phyloP scores from a whole-genome alignment of 106 monocot species.

The Hemerocallis citrina region DNA sequence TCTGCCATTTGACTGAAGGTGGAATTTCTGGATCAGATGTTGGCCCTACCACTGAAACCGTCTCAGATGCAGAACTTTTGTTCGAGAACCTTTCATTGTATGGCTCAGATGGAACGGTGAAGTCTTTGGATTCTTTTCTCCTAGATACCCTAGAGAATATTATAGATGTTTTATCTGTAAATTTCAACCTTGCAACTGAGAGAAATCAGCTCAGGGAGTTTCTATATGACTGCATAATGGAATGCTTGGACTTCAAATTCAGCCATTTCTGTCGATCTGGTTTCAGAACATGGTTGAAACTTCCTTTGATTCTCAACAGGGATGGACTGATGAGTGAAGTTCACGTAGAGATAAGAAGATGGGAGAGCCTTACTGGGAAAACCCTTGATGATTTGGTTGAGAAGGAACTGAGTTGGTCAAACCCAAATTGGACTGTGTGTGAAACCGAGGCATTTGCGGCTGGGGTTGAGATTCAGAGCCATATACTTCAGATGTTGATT shows the following conservation, averaged over 20 bases:
- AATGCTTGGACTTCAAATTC: slow-evolving; percentile 50
- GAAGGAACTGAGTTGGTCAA: slow-evolving; percentile 31
- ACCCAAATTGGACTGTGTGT: slow-evolving; percentile 31
- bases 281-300: slow-evolving; percentile 35
- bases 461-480: slow-evolving; percentile 40
- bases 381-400: slow-evolving; percentile 36
- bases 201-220: slow-evolving; percentile 15
- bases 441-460: slow-evolving; percentile 43
- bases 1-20: slow-evolving; percentile 4
- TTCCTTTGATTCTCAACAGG: slow-evolving; percentile 15
- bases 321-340: slow-evolving; percentile 33
- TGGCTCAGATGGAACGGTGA: slow-evolving; percentile 3
- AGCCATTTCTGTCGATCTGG: slow-evolving; percentile 32
- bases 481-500: slow-evolving; percentile 49
- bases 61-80: slow-evolving; percentile 39
- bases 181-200: slow-evolving; percentile 9
- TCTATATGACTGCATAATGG: slow-evolving; percentile 58
- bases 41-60: slow-evolving; percentile 8
- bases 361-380: slow-evolving; percentile 33
- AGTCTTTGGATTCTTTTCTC: slow-evolving; percentile 28
- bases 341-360: slow-evolving; percentile 31
- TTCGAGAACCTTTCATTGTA: slow-evolving; percentile 15
- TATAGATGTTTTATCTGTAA: slow-evolving; percentile 9
- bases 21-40: slow-evolving; percentile 2
- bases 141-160: slow-evolving; percentile 34